Percentiles rank a stretch among this genome's conserved stretches.
Evolutionary conservation across 495 filamentous ascomycete genomes (phyloP).

Genomic region (Daldinia caldariorum): DNA sequence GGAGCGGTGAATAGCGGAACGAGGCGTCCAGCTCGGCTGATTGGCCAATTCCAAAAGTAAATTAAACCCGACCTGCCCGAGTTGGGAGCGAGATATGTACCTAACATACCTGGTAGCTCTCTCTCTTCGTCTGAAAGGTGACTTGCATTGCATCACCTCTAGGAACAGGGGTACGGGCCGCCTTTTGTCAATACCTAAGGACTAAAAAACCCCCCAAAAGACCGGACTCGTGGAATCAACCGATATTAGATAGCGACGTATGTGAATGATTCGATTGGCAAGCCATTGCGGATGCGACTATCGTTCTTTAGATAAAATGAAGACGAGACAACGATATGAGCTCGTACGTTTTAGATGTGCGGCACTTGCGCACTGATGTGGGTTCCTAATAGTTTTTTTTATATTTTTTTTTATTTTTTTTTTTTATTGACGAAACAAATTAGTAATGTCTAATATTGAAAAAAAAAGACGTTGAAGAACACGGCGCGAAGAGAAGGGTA

Average conservation of each 20-base stretch:
- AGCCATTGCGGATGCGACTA: neutral
- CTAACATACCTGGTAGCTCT: too few species aligned
- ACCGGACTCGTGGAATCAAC: constrained; percentile 17
- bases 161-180: neutral
- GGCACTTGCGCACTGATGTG: neutral
- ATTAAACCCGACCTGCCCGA: constrained; percentile 30
- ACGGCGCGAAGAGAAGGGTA: neutral
- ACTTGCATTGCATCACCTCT: constrained; percentile 39
- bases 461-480: too few species aligned
- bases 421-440: neutral
- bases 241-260: constrained; percentile 20
- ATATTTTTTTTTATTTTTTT: too few species aligned
- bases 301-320: neutral
- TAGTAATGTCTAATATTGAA: neutral
- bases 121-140: too few species aligned
- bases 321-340: neutral
- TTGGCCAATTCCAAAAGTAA: constrained; percentile 40
- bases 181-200: constrained; percentile 6
- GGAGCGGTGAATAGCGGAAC: constrained; percentile 39
- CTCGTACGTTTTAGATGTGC: constrained; percentile 3
- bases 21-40: constrained; percentile 13
- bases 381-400: neutral
- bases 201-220: too few species aligned
- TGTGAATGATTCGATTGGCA: constrained; percentile 26
- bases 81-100: too few species aligned